Percentiles rank a stretch among this genome's conserved stretches.
phyloP scores from a whole-genome alignment of 805 yeast genomes.

The Zygoascus flipseniorum region DNA sequence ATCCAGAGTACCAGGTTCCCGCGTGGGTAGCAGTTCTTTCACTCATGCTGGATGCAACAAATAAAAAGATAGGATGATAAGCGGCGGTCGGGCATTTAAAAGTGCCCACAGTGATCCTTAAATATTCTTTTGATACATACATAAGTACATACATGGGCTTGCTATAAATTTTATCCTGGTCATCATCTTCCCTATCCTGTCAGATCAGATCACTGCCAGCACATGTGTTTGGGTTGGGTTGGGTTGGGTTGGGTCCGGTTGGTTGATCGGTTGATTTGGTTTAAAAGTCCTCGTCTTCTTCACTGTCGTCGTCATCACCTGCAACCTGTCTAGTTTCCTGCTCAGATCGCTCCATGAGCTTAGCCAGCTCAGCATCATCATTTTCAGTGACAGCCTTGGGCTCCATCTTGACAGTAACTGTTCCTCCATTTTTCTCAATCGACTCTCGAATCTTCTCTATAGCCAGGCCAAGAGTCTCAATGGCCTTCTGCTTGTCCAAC shows the following conservation, averaged over 20 bases:
- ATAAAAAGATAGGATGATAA: not conserved
- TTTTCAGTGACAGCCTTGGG: conserved; percentile 98
- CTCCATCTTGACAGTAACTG: conserved; percentile 89
- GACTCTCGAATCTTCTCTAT: conserved; percentile 65
- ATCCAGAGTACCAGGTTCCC: conserved; percentile 77
- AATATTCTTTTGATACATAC: not conserved
- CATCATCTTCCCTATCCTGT: not conserved
- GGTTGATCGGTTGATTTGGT: not conserved
- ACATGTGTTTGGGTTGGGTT: not conserved
- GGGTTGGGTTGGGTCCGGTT: not conserved
- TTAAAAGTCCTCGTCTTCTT: conserved; percentile 26
- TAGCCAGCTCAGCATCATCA: conserved; percentile 96
- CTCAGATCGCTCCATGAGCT: conserved; percentile 88
- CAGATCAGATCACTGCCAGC: too few relatives aligned
- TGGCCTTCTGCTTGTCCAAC: conserved; percentile 83
- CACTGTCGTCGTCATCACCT: conserved; percentile 60
- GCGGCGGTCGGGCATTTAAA: not conserved
- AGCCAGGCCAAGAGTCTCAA: conserved; percentile 68
- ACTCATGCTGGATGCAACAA: not conserved
- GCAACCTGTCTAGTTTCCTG: conserved; percentile 78
- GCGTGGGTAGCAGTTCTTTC: conserved; percentile 61
- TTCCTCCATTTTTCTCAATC: conserved; percentile 71
- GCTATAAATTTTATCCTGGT: not conserved
- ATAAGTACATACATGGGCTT: not conserved
- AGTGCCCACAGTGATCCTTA: not conserved